These are phyloP conservation scores for Populus alba DNA, from an alignment of 345 rosid species.

Conservation along the genomic window DNA sequence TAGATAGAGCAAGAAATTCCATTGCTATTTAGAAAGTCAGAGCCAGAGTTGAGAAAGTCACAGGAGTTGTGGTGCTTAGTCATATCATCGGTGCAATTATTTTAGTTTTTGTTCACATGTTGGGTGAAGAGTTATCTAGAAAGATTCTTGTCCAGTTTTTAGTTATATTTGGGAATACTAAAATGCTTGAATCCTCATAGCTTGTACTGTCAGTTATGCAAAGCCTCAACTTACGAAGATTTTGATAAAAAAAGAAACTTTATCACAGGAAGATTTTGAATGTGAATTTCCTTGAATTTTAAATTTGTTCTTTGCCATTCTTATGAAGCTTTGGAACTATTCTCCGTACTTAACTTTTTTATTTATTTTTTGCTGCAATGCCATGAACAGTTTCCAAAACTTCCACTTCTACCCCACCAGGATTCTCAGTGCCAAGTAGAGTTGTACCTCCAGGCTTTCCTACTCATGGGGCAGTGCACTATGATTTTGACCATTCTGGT, in stretches of 20 bases:
- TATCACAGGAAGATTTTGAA: not conserved
- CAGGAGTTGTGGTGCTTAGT: not conserved
- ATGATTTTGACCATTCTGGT: conserved; percentile 12
- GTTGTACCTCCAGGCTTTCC: conserved; percentile 24
- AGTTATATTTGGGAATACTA: not conserved
- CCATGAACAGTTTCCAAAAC: conserved; percentile 9
- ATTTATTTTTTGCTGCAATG: not conserved
- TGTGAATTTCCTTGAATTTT: not conserved
- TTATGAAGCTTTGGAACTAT: not conserved
- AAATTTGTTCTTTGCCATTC: not conserved
- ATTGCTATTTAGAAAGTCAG: not conserved
- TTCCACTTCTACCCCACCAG: conserved; percentile 25
- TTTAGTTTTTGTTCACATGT: not conserved
- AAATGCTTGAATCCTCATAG: not conserved
- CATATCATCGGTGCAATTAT: not conserved
- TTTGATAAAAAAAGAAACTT: too few relatives aligned
- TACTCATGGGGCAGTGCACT: conserved; percentile 15
- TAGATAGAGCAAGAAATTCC: not conserved
- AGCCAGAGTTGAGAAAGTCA: not conserved
- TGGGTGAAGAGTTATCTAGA: not conserved
- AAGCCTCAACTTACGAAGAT: not conserved
- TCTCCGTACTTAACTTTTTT: not conserved
- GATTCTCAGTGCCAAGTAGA: conserved; percentile 23
- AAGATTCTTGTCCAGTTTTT: not conserved
- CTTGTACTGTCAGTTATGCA: not conserved